Percentiles rank a stretch among this genome's conserved stretches.
Evolutionary conservation across 305 asterid species (phyloP).

Genomic region (Fraxinus dipetala): DNA sequence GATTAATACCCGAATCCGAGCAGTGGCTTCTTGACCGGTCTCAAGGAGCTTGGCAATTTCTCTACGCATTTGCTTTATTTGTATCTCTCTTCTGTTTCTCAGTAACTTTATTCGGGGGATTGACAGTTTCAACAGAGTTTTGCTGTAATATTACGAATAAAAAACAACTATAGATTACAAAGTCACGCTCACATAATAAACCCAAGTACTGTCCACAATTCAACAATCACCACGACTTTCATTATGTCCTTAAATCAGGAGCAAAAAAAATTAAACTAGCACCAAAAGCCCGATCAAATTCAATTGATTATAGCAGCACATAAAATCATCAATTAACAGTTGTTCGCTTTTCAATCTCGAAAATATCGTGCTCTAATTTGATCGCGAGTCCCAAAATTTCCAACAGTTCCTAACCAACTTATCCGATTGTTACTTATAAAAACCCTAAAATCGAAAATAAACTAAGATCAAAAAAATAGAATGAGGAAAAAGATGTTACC

Average conservation of each 20-base stretch:
- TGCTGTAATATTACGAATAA: slow-evolving; percentile 40
- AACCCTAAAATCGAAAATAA: slow-evolving; percentile 6
- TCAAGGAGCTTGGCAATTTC: slow-evolving; percentile 94
- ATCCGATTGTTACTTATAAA: neutral
- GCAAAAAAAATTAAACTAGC: neutral
- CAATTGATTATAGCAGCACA: slow-evolving; percentile 3
- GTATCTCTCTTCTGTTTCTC: slow-evolving; percentile 92
- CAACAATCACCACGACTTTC: neutral
- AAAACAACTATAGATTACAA: neutral
- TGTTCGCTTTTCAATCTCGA: neutral
- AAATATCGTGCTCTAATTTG: neutral
- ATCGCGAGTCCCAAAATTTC: neutral
- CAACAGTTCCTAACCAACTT: neutral
- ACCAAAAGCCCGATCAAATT: slow-evolving; percentile 7
- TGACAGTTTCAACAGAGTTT: slow-evolving; percentile 79
- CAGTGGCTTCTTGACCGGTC: slow-evolving; percentile 99
- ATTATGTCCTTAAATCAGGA: neutral
- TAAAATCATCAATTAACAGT: neutral
- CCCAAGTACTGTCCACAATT: slow-evolving; percentile 13
- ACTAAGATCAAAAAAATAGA: neutral
- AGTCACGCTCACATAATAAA: neutral
- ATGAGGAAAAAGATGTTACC: slow-evolving; percentile 14
- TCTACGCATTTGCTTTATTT: slow-evolving; percentile 85
- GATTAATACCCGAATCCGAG: slow-evolving; percentile 75
- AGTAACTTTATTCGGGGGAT: slow-evolving; percentile 83